Base-by-base conservation (phyloP, 495 filamentous ascomycete species). In the Pyrenopolyporus hunteri region DNA sequence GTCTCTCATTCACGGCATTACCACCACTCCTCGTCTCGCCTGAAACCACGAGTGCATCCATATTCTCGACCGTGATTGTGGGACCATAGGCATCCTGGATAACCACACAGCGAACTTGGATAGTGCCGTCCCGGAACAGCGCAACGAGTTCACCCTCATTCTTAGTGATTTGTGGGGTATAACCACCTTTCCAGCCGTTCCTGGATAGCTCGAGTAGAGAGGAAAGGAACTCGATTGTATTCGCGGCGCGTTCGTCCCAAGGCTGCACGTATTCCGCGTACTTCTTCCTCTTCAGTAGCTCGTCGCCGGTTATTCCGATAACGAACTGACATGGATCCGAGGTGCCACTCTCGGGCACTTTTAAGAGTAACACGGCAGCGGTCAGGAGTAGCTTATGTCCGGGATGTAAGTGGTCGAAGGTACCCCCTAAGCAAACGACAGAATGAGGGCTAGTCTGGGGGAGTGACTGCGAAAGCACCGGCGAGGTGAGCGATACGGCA, bases 351-450 rank as follows among this genome's bases (percentile, higher is more conserved):
- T 80, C 75, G 2, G 84, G 81, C 13, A 82, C 71, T 9, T 83
- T 76, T 4, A 93, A 73, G 7, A 90, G 78, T 44, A 97, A 78
- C 3, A 89, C 87, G 6, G 86, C 89, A 64, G 93, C 93, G 6
- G 93, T 93, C 29, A 98, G 79, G 5, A 98, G 83, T 17, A 97
- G 80, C 69, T 97, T 97, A 78, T 98, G 94, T n/a, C 94, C 94
- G 22, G 90, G 83, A 70, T 98, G 94, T 31, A 98, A 84, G 74
- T 98, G 91, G 73, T 98, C 94, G 71, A 98, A 98, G 3, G 94
- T 98, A 14, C 94, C 94, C 35, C 93, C 94, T 26, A 98, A 86
- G n/a, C 84, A 86, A 26, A 96, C 88, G 3, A 74, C 68, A 9
- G 69, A 47, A 48, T 78, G 72, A 10, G 67, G 59, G 2, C 42